Base-by-base conservation (phyloP, 345 rosid genomes). In the Eucalyptus guilfoylei region DNA sequence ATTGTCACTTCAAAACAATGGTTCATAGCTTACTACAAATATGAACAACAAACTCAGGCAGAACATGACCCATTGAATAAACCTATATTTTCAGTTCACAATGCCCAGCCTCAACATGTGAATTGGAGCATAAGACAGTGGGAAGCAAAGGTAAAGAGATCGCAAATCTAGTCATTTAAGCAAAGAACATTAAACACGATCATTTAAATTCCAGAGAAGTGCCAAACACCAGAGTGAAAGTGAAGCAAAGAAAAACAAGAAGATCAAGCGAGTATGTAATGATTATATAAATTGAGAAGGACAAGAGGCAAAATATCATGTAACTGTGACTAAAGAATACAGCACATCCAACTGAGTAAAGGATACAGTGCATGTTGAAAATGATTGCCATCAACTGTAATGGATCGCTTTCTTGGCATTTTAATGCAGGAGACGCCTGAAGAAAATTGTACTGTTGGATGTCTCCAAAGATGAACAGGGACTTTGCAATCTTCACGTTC, bases 361-460 rank as follows among this genome's bases (percentile, higher is more conserved):
- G 99, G 99, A 97, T 97, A 96, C 99, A 96, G 81, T 49, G 95
- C 96, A 16, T 85, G 85, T 76, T 76, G 85, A 76, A 76, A 21
- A 6, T 40, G 47, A 76, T 76, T 44, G 47, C 85, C 85, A 76
- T 76, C 47, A 40, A 76, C 47, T 76, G 47, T 21, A 88, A 85
- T 44, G 60, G 91, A 87, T 87, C 89, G 89, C 88, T 88, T 93
- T 87, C 92, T 92, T 49, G 89, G 90, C 76, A 91, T 87, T 89
- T 92, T 93, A 67, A 97, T 93, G 87, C 94, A 94, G 89, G 99
- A 93, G 87, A 97, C 91, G 89, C 88, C 90, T 26, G 99, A 95
- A 48, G 91, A 44, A 69, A 94, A 86, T 17, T 50, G 88, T 21
- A 91, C 26, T 21, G 88, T 76, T 42, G 88, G 44, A 88, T 92